phyloP scores from a whole-genome alignment of 495 filamentous ascomycete species.

The Lasiosphaeria hispida region DNA sequence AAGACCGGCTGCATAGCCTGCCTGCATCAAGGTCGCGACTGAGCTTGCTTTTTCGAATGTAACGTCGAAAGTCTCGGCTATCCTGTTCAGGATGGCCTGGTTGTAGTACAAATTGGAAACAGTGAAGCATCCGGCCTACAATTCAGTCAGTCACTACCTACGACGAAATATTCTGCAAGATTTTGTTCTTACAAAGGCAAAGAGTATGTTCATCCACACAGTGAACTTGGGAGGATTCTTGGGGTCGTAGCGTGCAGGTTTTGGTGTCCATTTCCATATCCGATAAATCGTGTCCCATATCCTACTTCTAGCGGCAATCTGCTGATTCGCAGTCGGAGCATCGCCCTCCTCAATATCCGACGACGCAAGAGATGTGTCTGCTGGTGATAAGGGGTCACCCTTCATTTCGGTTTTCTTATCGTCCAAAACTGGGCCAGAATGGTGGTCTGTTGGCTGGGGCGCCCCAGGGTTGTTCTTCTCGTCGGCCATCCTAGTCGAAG shows the following conservation, averaged over 20 bases:
- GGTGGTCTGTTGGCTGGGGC: too few species aligned
- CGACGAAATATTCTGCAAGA: not conserved
- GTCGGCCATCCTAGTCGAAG: too few species aligned
- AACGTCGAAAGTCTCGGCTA: slow-evolving; percentile 61
- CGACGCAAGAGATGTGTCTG: too few species aligned
- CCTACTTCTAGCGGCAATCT: too few species aligned
- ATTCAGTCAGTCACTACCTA: slow-evolving; percentile 9
- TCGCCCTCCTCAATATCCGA: too few species aligned
- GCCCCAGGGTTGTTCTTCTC: too few species aligned
- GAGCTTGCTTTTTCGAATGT: slow-evolving; percentile 55
- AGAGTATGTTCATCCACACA: slow-evolving; percentile 32
- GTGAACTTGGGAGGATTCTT: slow-evolving; percentile 35
- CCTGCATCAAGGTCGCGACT: slow-evolving; percentile 75
- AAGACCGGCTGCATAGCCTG: slow-evolving; percentile 74
- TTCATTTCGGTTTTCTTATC: too few species aligned
- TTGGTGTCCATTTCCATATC: slow-evolving; percentile 29
- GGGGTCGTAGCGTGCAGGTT: slow-evolving; percentile 30
- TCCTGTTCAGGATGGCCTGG: slow-evolving; percentile 64
- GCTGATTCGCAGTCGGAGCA: too few species aligned
- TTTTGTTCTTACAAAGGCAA: slow-evolving; percentile 27
- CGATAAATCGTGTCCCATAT: not conserved
- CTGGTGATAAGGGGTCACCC: too few species aligned
- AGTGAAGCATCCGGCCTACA: slow-evolving; percentile 37
- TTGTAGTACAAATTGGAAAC: slow-evolving; percentile 71
- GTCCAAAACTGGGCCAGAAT: too few species aligned